Conservation (phyloP, 805 yeast species). For the Candida coquimbonensis region DNA sequence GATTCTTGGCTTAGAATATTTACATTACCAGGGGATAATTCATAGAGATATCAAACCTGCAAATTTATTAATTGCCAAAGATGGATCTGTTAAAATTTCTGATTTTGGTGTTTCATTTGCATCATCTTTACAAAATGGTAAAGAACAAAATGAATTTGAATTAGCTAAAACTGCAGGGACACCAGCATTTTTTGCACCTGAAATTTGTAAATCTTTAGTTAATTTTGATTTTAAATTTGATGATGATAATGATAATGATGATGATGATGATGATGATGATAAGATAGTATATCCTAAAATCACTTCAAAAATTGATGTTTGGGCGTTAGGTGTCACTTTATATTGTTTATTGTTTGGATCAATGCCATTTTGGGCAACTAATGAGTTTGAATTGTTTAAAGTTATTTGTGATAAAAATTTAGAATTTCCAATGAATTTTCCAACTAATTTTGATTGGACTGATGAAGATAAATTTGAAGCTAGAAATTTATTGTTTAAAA, state of each 20-base stretch:
- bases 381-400: slow-evolving; percentile 79
- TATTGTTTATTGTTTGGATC: slow-evolving; percentile 83
- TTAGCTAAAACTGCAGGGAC: slow-evolving; percentile 96
- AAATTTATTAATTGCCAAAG: slow-evolving; percentile 63
- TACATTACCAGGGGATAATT: slow-evolving; percentile 84
- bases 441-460: slow-evolving; percentile 19
- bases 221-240: slow-evolving; percentile 14
- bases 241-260: slow-evolving; percentile 20
- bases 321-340: slow-evolving; percentile 94
- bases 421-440: slow-evolving; percentile 56
- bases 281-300: slow-evolving; percentile 38
- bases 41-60: slow-evolving; percentile 98
- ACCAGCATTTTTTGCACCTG: slow-evolving; percentile 96
- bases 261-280: slow-evolving; percentile 9
- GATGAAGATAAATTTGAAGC: slow-evolving; percentile 36
- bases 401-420: slow-evolving; percentile 63
- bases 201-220: slow-evolving; percentile 55
- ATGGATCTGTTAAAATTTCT: slow-evolving; percentile 80
- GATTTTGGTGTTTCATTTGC: slow-evolving; percentile 95
- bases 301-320: slow-evolving; percentile 84
- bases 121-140: slow-evolving; percentile 30
- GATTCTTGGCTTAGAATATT: slow-evolving; percentile 78
- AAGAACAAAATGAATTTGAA: slow-evolving; percentile 65
- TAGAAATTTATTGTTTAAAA: slow-evolving; percentile 50
- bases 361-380: slow-evolving; percentile 82